Conservation (phyloP, 1,139 yeast genomes). For the Diutina neorugosa region DNA sequence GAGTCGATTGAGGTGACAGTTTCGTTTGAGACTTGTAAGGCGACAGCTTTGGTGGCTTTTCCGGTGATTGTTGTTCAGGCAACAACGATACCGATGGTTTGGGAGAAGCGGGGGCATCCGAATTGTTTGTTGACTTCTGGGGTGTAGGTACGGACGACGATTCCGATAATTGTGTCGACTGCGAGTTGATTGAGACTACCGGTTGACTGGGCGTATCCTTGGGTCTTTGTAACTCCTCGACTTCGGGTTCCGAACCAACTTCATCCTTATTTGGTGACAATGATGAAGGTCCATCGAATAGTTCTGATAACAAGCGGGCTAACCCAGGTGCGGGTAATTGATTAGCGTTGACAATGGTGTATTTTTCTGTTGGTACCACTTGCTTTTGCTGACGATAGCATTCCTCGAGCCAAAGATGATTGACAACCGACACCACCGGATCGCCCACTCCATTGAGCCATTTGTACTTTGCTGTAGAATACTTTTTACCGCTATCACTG, state of each 20-base stretch:
- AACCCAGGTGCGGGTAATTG: background rate
- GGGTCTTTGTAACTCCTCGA: background rate
- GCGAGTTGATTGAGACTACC: background rate
- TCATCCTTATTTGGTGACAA: background rate
- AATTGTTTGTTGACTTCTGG: background rate
- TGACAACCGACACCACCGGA: conserved; percentile 37
- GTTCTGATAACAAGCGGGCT: background rate
- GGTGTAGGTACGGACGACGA: background rate
- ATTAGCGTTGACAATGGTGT: background rate
- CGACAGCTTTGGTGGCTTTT: background rate
- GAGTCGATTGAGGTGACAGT: background rate
- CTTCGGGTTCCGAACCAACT: background rate
- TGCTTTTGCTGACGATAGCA: conserved; percentile 48
- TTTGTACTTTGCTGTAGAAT: conserved; percentile 57
- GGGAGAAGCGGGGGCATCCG: background rate
- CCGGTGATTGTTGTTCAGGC: background rate
- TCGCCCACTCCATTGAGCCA: conserved; percentile 16
- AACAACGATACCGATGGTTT: background rate
- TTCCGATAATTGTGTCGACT: background rate
- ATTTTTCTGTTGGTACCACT: conserved; percentile 8
- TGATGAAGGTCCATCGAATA: background rate
- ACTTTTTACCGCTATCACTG: conserved; percentile 59
- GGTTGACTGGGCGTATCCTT: background rate
- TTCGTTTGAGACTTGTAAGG: background rate
- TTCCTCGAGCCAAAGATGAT: conserved; percentile 88